A percentile compares a stretch with the other conserved stretches of the same genome.
Conservation (phyloP, 176 grass and related monocot species). For the Triticum urartu region DNA sequence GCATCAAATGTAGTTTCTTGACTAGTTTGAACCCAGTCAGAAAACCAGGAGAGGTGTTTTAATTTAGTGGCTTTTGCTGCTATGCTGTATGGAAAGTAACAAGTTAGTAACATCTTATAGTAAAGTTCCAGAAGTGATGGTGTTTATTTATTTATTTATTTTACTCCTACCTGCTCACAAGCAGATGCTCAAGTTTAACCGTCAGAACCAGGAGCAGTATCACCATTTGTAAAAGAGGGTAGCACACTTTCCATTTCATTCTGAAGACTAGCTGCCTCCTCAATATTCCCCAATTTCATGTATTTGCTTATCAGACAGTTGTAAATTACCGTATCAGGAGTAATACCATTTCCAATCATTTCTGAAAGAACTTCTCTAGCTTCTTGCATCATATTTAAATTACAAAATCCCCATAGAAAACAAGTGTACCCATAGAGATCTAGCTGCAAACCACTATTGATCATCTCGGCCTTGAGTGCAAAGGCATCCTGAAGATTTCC, state of each 20-base stretch:
- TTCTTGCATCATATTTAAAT: slow-evolving; percentile 73
- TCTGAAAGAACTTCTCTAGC: slow-evolving; percentile 69
- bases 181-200: slow-evolving; percentile 19
- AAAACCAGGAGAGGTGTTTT: background rate
- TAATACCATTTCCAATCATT: slow-evolving; percentile 72
- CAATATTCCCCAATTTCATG: slow-evolving; percentile 63
- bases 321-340: slow-evolving; percentile 73
- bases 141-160: background rate
- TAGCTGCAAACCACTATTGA: slow-evolving; percentile 70
- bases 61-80: slow-evolving; percentile 3
- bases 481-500: slow-evolving; percentile 74
- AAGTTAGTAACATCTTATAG: background rate
- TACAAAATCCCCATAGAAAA: slow-evolving; percentile 85
- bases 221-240: slow-evolving; percentile 33
- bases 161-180: background rate
- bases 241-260: slow-evolving; percentile 70
- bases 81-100: slow-evolving; percentile 1
- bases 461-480: slow-evolving; percentile 68
- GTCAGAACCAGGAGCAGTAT: slow-evolving; percentile 26
- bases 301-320: slow-evolving; percentile 86
- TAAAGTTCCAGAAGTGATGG: background rate
- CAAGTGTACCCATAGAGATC: slow-evolving; percentile 86
- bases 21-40: slow-evolving; percentile 9
- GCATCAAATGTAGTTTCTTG: slow-evolving; percentile 20
- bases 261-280: slow-evolving; percentile 58